These are phyloP conservation scores for Gillenia trifoliata DNA, from an alignment of 306 rosid species.

Conservation along the genomic window DNA sequence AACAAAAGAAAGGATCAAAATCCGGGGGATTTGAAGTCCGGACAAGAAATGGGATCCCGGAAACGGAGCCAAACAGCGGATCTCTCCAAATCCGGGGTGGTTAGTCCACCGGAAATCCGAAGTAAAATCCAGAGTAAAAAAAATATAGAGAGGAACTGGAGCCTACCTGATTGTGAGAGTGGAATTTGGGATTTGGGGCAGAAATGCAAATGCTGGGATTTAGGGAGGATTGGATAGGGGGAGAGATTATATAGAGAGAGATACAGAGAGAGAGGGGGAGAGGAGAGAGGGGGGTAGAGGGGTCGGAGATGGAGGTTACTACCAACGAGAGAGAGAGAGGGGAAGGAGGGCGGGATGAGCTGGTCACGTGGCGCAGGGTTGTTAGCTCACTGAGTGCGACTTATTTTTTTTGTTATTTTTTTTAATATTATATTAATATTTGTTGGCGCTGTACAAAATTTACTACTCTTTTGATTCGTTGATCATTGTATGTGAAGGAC, in stretches of 20 bases:
- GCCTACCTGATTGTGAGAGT: constrained; percentile 28
- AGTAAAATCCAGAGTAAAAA: background rate
- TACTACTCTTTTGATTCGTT: background rate
- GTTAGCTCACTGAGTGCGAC: constrained; percentile 37
- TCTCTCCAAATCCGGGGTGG: background rate
- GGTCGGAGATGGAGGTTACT: constrained; percentile 1
- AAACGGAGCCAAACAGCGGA: constrained; percentile 20
- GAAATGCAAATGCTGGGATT: constrained; percentile 16
- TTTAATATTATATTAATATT: background rate
- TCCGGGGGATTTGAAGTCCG: background rate
- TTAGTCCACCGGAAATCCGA: background rate
- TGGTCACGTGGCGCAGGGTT: constrained; percentile 57
- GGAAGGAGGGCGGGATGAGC: constrained; percentile 13
- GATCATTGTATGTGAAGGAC: background rate
- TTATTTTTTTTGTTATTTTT: background rate
- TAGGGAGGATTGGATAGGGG: background rate
- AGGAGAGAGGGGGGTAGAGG: background rate
- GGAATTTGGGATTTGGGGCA: background rate
- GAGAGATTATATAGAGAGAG: constrained; percentile 26
- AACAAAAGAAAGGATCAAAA: constrained; percentile 11
- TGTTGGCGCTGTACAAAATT: background rate
- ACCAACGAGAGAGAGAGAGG: constrained; percentile 3
- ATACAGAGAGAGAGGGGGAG: constrained; percentile 4
- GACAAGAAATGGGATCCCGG: constrained; percentile 8
- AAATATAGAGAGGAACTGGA: background rate